These are phyloP conservation scores for Periconia sp. DNA, from an alignment of 2,329 filamentous ascomycete species.

Conservation along the genomic window DNA sequence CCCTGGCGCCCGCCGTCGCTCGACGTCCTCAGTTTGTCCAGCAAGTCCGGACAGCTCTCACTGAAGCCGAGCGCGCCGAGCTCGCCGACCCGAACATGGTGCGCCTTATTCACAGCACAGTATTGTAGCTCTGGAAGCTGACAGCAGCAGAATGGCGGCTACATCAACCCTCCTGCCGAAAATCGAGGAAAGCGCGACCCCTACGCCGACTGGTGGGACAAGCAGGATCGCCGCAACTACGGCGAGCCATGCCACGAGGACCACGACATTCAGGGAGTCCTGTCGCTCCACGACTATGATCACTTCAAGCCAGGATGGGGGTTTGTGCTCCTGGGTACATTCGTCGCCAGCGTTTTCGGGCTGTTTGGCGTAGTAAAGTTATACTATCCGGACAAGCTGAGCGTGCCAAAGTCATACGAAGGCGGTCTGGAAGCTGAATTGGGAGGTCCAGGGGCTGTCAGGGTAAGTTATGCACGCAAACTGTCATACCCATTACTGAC, in stretches of 20 bases:
- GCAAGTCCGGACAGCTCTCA: constrained; percentile 40
- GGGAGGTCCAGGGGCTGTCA: constrained; percentile 52
- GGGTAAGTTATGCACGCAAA: constrained; percentile 36
- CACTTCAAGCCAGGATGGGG: constrained; percentile 78
- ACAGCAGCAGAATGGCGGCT: constrained; percentile 75
- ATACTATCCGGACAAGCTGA: constrained; percentile 55
- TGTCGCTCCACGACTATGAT: constrained; percentile 88
- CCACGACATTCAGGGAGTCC: constrained; percentile 88
- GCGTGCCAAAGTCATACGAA: constrained; percentile 53
- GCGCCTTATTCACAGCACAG: constrained; percentile 37
- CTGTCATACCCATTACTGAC: constrained; percentile 1
- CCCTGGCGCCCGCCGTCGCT: constrained; percentile 37
- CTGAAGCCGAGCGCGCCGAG: constrained; percentile 51
- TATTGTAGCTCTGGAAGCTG: constrained; percentile 12
- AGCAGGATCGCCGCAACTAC: constrained; percentile 95
- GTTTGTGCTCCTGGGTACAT: constrained; percentile 60
- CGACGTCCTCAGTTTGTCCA: constrained; percentile 44
- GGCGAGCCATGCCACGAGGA: constrained; percentile 97
- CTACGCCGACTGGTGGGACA: constrained; percentile 94
- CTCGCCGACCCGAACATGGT: constrained; percentile 66
- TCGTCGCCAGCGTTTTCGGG: constrained; percentile 49
- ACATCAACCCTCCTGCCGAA: constrained; percentile 76
- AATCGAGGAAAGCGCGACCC: constrained; percentile 95
- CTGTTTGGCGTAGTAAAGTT: constrained; percentile 48
- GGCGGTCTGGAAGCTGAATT: constrained; percentile 57